phyloP scores from a whole-genome alignment of 768 basidiomycete species.

The Leccinum subgranulosum region DNA sequence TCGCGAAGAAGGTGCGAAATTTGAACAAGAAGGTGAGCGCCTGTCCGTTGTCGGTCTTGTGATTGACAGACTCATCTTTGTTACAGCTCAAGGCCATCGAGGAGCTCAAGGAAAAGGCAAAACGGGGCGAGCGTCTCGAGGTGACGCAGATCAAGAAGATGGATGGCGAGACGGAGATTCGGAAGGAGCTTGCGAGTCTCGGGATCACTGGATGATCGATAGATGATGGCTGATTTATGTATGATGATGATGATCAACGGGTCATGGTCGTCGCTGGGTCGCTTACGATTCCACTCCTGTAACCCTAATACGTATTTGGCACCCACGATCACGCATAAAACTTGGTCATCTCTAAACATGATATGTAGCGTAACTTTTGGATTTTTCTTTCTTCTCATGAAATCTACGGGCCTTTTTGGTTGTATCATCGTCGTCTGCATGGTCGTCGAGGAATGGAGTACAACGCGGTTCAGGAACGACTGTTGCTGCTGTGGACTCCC shows the following conservation, averaged over 20 bases:
- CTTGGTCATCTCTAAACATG: not conserved
- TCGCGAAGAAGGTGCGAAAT: slow-evolving; percentile 92
- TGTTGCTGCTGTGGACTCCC: too few species aligned
- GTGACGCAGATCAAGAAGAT: slow-evolving; percentile 97
- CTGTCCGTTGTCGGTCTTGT: not conserved
- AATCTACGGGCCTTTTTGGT: slow-evolving; percentile 7
- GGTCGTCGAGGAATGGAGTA: too few species aligned
- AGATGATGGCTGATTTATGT: not conserved
- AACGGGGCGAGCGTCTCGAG: slow-evolving; percentile 88
- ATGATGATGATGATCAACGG: not conserved
- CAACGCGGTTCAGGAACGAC: too few species aligned
- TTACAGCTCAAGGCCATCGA: slow-evolving; percentile 95
- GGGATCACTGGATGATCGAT: slow-evolving; percentile 18
- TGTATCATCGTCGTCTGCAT: not conserved
- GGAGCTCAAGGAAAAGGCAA: slow-evolving; percentile 90
- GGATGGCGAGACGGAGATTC: slow-evolving; percentile 82
- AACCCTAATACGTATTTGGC: not conserved
- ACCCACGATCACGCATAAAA: not conserved
- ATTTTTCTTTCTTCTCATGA: not conserved
- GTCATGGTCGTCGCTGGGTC: not conserved
- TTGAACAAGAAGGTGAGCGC: slow-evolving; percentile 84
- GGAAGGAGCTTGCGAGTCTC: slow-evolving; percentile 64
- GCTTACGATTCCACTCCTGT: too few species aligned
- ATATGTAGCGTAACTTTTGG: not conserved
- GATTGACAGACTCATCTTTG: not conserved